Base-by-base conservation (phyloP, 2,329 filamentous ascomycete species). In the Claviceps monticola region DNA sequence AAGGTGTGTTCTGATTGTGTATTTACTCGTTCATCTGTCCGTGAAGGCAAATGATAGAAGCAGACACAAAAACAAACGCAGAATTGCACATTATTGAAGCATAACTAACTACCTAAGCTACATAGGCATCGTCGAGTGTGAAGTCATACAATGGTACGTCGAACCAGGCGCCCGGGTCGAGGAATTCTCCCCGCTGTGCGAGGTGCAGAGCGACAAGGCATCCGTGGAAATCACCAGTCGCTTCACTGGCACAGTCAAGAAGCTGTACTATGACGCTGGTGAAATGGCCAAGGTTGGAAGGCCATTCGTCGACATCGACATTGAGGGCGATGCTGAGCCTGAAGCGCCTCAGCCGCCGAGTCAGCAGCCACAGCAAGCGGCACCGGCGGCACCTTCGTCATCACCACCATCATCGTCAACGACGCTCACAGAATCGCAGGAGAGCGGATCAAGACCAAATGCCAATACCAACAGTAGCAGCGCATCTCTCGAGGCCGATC, bases 101-200 rank as follows among this genome's bases (percentile, higher is more conserved):
- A 34, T 34, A 34, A 34, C 29, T 29, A 29, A 2, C 26, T 34
- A 34, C 23, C 23, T 26, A 23, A 19, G 26, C 26, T 29, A 29
- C 29, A 41, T 60, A 93, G 93, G 93, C 51, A 98, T 97, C 62
- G 90, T 93, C 65, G 93, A 98, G 71, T 95, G 93, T 64, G 93
- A 98, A 69, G 88, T 98, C 62, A 97, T 97, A 62, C 93, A 98
- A 73, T 98, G 93, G 93, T 98, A 97, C 66, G 91, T 98, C 58
- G 86, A 96, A 70, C 89, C 94, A 48, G 91, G 90, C 53, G 93
- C 93, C 38, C 83, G 86, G 53, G 90, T 98, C 60, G 90, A 98
- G 72, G 91, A 98, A 72, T 98, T 95, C 78, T 93, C 94, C 60
- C 93, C 91, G 54, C 78, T 98, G 46, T 98, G 93, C 71, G 93